Percentiles rank a stretch among this genome's conserved stretches.
Conservation (phyloP, 176 grass and related monocot genomes). For the Carex littledalei region DNA sequence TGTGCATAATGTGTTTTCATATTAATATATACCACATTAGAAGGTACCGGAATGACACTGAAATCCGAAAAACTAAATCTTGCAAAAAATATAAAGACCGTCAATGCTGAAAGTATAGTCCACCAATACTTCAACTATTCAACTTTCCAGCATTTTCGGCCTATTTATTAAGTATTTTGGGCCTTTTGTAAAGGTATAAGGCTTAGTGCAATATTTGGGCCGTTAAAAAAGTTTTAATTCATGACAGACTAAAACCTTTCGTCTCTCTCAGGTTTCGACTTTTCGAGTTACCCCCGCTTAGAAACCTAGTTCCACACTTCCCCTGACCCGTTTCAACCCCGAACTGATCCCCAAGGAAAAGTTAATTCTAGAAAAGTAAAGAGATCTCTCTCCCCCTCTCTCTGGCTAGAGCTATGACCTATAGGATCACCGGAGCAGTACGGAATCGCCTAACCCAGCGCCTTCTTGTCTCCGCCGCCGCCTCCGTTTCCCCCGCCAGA, state of each 20-base stretch:
- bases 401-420: slow-evolving; percentile 6
- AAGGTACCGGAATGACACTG: too few species aligned
- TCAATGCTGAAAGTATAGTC: too few species aligned
- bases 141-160: background rate
- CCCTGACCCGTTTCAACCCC: background rate
- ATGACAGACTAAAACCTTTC: background rate
- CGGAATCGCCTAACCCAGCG: slow-evolving; percentile 1
- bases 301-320: background rate
- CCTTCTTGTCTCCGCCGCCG: background rate
- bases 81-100: too few species aligned
- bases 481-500: background rate
- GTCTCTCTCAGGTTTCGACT: background rate
- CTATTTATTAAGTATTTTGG: background rate
- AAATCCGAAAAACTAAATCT: too few species aligned
- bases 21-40: too few species aligned
- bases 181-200: background rate
- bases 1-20: too few species aligned
- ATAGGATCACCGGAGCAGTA: slow-evolving; percentile 10
- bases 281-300: background rate
- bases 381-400: background rate
- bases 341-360: background rate
- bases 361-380: background rate
- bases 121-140: too few species aligned
- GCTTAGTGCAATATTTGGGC: background rate
- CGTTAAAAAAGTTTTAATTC: background rate